Base-by-base conservation (phyloP, 306 rosid genomes). In the Datisca glomerata region DNA sequence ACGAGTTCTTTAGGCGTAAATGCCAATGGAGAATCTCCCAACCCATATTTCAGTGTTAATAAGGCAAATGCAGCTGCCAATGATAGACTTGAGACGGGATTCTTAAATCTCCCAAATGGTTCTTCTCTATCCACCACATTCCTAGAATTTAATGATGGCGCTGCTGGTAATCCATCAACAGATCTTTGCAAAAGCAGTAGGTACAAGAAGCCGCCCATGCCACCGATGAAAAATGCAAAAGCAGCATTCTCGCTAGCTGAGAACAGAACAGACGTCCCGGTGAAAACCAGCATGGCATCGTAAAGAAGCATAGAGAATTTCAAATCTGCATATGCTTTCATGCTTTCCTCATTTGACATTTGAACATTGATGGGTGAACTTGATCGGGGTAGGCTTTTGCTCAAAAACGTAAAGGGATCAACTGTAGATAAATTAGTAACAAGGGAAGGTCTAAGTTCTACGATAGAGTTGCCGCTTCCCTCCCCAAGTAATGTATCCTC, bases 291-390 rank as follows among this genome's bases (percentile, higher is more conserved):
- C 13, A 68, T 11, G 14, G 72, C 79, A 66, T 84, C 98, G n/a
- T 89, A 84, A 57, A 80, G 62, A 18, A 89, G 72, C 75, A 89
- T 66, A 22, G 95, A 84, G 57, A 80, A 55, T 67, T 89, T 84
- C 71, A 89, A 68, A 45, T 77, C 66, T 34, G 79, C 70, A 45
- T 89, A 89, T 45, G 80, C 91, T 57, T 40, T 68, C 95, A 80
- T 75, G 72, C 86, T 78, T 55, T 75, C 79, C 63, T 75, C 74
- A 3, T 77, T 83, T 55, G 91, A 60, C 32, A 68, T 56, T 21
- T 36, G 29, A 18, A 49, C 51, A 61, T 42, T 51, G n/a, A 15
- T 9, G 25, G 35, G 23, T 53, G 47, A 25, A 32, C 59, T 53
- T 15, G 17, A 4, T 34, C 63, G 66, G 45, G 67, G 51, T 44